A percentile compares a stretch with the other conserved stretches of the same genome.
These are phyloP conservation scores for Tolypocladium capitatum DNA, from an alignment of 2,329 filamentous ascomycete genomes.

Conservation along the genomic window DNA sequence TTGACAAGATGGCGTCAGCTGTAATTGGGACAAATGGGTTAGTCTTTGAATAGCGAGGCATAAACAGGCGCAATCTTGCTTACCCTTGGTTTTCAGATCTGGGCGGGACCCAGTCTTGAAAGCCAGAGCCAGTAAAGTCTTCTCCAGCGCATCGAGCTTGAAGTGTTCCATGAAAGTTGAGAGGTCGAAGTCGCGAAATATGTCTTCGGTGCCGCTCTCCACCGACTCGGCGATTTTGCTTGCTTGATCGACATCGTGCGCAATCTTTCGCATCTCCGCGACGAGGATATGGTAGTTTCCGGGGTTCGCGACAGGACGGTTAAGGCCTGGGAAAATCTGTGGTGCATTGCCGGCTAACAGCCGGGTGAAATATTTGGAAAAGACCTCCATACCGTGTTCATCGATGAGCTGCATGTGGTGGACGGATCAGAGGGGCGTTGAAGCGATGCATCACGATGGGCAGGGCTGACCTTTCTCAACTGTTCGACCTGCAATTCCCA, in stretches of 20 bases:
- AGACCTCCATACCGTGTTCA: slow-evolving; percentile 99
- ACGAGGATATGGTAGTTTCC: slow-evolving; percentile 75
- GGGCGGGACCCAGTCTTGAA: slow-evolving; percentile 72
- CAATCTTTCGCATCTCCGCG: slow-evolving; percentile 75
- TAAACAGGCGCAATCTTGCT: slow-evolving; percentile 8
- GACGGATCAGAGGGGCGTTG: slow-evolving; percentile 7
- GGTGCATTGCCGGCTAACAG: slow-evolving; percentile 82
- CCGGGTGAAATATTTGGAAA: slow-evolving; percentile 87
- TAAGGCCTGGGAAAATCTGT: slow-evolving; percentile 75
- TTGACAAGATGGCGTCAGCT: slow-evolving; percentile 85
- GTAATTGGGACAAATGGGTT: slow-evolving; percentile 12
- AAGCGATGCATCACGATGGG: background rate
- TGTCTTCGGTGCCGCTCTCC: slow-evolving; percentile 78
- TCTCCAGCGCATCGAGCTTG: slow-evolving; percentile 76
- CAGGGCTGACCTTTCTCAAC: slow-evolving; percentile 69
- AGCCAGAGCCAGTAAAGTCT: slow-evolving; percentile 75
- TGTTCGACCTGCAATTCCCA: slow-evolving; percentile 87
- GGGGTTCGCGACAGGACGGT: slow-evolving; percentile 58
- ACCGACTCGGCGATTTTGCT: slow-evolving; percentile 88
- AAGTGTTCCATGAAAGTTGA: slow-evolving; percentile 93
- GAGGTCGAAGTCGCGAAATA: slow-evolving; percentile 94
- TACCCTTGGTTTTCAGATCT: slow-evolving; percentile 85
- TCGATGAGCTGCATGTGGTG: slow-evolving; percentile 59
- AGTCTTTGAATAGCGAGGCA: slow-evolving; percentile 29
- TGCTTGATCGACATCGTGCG: slow-evolving; percentile 67